Conservation (phyloP, 2,329 filamentous ascomycete genomes). For the Xylariaceae sp. region DNA sequence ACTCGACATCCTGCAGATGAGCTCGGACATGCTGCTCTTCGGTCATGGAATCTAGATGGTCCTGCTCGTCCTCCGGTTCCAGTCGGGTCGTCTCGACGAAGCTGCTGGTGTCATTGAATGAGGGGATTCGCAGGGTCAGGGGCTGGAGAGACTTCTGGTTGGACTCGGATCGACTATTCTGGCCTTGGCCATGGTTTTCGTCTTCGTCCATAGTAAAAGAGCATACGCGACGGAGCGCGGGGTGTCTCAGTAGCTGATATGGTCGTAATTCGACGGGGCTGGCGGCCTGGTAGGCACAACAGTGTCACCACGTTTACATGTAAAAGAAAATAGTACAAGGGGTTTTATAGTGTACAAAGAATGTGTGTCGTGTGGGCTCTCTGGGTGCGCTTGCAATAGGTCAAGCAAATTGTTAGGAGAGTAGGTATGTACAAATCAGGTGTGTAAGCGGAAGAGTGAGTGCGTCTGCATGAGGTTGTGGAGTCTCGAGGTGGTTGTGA, state of each 20-base stretch:
- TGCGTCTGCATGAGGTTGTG: background rate
- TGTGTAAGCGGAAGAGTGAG: background rate
- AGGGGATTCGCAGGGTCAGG: constrained; percentile 8
- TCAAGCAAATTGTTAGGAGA: background rate
- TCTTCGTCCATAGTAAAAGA: constrained; percentile 21
- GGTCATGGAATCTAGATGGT: constrained; percentile 44
- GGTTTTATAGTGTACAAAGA: background rate
- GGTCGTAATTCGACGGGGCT: background rate
- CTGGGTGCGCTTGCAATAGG: background rate
- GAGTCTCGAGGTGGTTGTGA: background rate
- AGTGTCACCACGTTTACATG: background rate
- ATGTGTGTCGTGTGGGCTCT: background rate
- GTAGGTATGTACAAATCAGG: background rate
- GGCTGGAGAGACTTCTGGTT: constrained; percentile 2
- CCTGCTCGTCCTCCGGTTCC: constrained; percentile 33
- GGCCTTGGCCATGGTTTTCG: constrained; percentile 14
- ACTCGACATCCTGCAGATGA: constrained; percentile 60
- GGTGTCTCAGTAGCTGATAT: background rate
- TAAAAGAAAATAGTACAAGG: background rate
- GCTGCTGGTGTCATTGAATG: constrained; percentile 26
- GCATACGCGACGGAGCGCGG: background rate
- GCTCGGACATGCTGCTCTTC: constrained; percentile 48
- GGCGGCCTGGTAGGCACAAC: background rate
- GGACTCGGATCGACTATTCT: background rate
- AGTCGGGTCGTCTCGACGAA: constrained; percentile 29